phyloP scores from a whole-genome alignment of 2,329 filamentous ascomycete species.

The Diaporthe ilicicola region DNA sequence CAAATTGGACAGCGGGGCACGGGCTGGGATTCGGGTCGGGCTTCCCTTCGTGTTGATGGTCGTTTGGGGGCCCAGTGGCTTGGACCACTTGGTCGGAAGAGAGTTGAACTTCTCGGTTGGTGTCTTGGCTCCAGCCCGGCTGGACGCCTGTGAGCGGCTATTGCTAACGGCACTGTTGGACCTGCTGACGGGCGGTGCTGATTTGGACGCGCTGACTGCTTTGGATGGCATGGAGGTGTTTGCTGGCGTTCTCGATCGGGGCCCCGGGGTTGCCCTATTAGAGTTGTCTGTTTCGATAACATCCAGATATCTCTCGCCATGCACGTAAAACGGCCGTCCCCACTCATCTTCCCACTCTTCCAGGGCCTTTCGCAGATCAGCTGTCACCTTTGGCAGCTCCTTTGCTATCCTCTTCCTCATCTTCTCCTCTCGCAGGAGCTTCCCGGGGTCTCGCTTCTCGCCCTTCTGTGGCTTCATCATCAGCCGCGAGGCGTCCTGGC shows the following conservation, averaged over 20 bases:
- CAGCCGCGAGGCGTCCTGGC: conserved; percentile 91
- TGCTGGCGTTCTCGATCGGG: conserved; percentile 80
- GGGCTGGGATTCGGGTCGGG: conserved; percentile 74
- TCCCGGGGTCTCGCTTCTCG: conserved; percentile 92
- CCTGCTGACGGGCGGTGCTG: conserved; percentile 44
- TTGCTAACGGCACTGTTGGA: conserved; percentile 45
- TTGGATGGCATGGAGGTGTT: conserved; percentile 47
- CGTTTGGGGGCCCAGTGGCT: conserved; percentile 37
- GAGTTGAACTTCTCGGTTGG: conserved; percentile 51
- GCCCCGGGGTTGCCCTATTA: conserved; percentile 63
- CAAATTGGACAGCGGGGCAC: conserved; percentile 74
- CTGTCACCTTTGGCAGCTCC: conserved; percentile 90
- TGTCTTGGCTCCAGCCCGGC: conserved; percentile 60
- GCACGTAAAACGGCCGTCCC: conserved; percentile 90
- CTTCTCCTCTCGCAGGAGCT: conserved; percentile 94
- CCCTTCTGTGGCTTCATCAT: conserved; percentile 93
- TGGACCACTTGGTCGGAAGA: conserved; percentile 44
- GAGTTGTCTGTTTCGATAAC: conserved; percentile 73
- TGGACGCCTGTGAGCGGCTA: conserved; percentile 45
- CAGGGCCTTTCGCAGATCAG: conserved; percentile 82
- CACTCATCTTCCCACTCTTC: conserved; percentile 94
- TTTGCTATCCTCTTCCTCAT: conserved; percentile 98
- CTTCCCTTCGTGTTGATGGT: conserved; percentile 53
- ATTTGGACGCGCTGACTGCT: conserved; percentile 56
- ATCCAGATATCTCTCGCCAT: conserved; percentile 91